These are phyloP conservation scores for Tuctoria greenei DNA, from an alignment of 176 grass and related monocot species.

Conservation along the genomic window DNA sequence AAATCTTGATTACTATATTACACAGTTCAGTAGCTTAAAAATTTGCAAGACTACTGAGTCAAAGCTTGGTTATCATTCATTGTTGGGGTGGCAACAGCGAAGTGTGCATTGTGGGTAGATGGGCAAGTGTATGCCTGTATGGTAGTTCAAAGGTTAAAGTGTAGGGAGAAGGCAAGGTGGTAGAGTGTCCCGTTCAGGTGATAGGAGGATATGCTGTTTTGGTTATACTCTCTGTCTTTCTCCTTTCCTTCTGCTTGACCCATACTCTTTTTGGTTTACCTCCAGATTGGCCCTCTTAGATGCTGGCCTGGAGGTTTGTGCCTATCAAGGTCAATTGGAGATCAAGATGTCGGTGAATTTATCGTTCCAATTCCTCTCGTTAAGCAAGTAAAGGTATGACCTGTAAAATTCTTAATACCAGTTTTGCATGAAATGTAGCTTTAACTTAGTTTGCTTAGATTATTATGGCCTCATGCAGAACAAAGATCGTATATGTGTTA, in stretches of 20 bases:
- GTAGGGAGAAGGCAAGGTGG: constrained; percentile 34
- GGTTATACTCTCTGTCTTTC: not conserved
- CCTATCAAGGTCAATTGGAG: constrained; percentile 94
- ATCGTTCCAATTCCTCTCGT: constrained; percentile 92
- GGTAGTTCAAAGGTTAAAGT: constrained; percentile 28
- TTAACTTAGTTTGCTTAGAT: not conserved
- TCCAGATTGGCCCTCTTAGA: constrained; percentile 91
- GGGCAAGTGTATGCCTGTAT: not conserved
- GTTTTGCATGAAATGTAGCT: not conserved
- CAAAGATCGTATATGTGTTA: constrained; percentile 1
- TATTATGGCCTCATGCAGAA: not conserved
- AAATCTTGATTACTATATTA: constrained; percentile 16
- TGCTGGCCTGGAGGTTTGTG: constrained; percentile 98
- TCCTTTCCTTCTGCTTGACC: constrained; percentile 13
- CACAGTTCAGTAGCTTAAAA: not conserved
- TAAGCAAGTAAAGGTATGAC: constrained; percentile 92
- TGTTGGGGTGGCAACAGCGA: not conserved
- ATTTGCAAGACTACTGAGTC: constrained; percentile 3
- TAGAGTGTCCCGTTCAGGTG: constrained; percentile 36
- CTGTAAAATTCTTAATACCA: constrained; percentile 14
- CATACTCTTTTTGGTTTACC: constrained; percentile 15
- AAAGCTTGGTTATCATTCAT: constrained; percentile 2
- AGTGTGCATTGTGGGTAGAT: constrained; percentile 3
- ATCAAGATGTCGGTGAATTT: constrained; percentile 95
- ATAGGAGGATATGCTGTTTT: constrained; percentile 30